Conservation (phyloP, 176 grass and related monocot genomes). For the Guadua angustifolia region DNA sequence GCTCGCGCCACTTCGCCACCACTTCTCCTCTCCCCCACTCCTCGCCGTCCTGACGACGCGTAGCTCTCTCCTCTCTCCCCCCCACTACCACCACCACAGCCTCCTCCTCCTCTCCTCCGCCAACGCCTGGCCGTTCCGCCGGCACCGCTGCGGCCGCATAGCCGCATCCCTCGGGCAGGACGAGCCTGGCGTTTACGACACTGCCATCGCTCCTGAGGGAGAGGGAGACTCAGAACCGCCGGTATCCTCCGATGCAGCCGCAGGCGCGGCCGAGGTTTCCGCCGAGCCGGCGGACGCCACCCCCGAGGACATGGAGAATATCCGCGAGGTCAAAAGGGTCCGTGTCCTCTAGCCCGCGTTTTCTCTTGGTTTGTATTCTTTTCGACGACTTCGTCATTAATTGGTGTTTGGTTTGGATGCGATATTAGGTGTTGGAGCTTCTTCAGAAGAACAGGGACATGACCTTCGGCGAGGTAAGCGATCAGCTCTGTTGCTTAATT, state of each 20-base stretch:
- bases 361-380: background rate
- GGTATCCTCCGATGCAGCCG: conserved; percentile 33
- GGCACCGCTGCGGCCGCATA: background rate
- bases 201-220: conserved; percentile 4
- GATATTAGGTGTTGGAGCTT: conserved; percentile 69
- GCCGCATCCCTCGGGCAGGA: conserved; percentile 59
- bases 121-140: background rate
- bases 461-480: conserved; percentile 83
- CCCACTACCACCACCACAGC: background rate
- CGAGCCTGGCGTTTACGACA: conserved; percentile 39
- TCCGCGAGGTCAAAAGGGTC: conserved; percentile 69
- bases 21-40: conserved; percentile 4
- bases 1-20: conserved; percentile 21
- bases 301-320: conserved; percentile 65
- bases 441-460: conserved; percentile 92
- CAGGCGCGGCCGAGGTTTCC: conserved; percentile 19
- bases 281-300: conserved; percentile 53
- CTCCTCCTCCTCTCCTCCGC: conserved; percentile 16
- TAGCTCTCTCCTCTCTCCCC: conserved; percentile 13
- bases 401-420: conserved; percentile 30
- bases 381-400: conserved; percentile 17
- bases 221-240: conserved; percentile 24
- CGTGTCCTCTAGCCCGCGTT: conserved; percentile 6
- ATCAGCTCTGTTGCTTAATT: background rate
- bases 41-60: background rate